These are phyloP conservation scores for Microcos paniculata DNA, from an alignment of 345 rosid species.

Conservation along the genomic window DNA sequence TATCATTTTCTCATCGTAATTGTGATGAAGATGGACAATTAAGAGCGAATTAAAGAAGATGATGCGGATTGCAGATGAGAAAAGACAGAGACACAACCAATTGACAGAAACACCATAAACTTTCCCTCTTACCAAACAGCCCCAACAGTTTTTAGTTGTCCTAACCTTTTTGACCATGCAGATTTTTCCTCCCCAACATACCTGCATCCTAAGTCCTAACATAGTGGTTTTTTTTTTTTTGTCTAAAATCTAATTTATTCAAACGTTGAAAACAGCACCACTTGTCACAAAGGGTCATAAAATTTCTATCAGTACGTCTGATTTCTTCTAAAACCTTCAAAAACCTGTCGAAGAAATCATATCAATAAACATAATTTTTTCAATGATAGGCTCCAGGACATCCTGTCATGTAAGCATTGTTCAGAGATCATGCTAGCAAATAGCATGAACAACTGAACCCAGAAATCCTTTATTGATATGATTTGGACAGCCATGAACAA, in stretches of 20 bases:
- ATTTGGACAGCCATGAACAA: not conserved
- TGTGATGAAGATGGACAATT: too few relatives aligned
- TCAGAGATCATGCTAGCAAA: conserved; percentile 16
- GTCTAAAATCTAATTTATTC: not conserved
- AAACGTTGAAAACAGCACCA: not conserved
- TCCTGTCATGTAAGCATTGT: conserved; percentile 32
- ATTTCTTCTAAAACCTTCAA: not conserved
- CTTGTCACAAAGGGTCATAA: not conserved
- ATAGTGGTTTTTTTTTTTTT: not conserved
- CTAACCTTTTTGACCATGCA: not conserved
- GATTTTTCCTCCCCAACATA: not conserved
- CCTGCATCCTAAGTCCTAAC: not conserved
- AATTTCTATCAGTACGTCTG: not conserved
- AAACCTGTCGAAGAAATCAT: not conserved
- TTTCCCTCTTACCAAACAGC: not conserved
- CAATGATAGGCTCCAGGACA: conserved; percentile 13
- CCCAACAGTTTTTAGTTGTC: not conserved
- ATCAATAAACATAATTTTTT: not conserved
- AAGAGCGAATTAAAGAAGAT: too few relatives aligned
- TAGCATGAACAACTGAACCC: not conserved
- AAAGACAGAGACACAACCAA: not conserved
- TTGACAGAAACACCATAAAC: not conserved
- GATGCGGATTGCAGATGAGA: too few relatives aligned
- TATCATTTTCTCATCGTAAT: too few relatives aligned
- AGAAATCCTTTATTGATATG: not conserved